Evolutionary conservation across 169 alveolate species (phyloP).

Genomic region (Cystoisospora suis): DNA sequence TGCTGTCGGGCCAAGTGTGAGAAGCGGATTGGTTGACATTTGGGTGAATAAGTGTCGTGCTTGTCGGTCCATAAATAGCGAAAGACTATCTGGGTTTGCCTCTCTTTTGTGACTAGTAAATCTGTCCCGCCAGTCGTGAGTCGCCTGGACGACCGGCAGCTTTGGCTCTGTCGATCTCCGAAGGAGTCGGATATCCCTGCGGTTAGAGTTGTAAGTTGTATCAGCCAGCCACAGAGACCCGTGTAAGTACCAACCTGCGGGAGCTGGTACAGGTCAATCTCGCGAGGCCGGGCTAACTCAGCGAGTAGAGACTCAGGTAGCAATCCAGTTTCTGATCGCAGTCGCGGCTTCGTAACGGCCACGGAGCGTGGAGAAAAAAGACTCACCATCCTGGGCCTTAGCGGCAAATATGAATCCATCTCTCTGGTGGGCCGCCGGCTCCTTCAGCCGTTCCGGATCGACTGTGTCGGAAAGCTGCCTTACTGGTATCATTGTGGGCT

Average conservation of each 20-base stretch:
- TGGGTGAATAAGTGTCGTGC: no score
- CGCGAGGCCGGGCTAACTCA: neutral
- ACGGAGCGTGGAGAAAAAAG: neutral
- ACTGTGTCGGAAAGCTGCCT: neutral
- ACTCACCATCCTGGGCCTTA: conserved; percentile 26
- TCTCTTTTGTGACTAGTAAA: conserved; percentile 19
- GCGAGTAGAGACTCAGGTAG: conserved; percentile 1
- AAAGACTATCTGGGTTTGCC: no score
- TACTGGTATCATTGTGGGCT: conserved; percentile 41
- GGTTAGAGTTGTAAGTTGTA: neutral
- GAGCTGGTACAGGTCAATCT: neutral
- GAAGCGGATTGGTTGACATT: no score
- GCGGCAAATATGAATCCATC: conserved; percentile 27
- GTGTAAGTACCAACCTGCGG: neutral
- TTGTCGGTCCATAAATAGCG: no score
- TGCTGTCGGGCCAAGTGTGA: no score
- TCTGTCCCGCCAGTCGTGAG: conserved; percentile 21
- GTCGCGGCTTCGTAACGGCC: no score
- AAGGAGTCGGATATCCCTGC: neutral
- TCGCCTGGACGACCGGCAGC: neutral
- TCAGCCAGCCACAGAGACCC: neutral
- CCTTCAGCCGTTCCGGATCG: neutral
- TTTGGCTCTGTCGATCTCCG: conserved; percentile 6
- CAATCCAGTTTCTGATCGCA: neutral
- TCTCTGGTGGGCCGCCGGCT: neutral